Evolutionary conservation across 2,329 filamentous ascomycete genomes (phyloP), one percentile per base, ranked within the genome.

Genomic region (Juglanconis sp.): DNA sequence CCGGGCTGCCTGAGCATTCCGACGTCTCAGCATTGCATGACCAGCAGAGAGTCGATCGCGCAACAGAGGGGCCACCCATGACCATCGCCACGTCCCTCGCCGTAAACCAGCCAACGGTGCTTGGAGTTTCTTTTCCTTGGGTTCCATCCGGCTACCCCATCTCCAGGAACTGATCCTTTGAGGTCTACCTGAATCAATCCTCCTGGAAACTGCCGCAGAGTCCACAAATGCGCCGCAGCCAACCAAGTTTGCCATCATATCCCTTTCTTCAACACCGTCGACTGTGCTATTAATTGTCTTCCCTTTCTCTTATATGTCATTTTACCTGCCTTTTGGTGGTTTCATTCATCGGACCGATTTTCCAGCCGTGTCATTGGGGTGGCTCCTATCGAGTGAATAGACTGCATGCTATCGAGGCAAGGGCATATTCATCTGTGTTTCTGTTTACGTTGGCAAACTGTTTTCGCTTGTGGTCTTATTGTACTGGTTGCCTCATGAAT

Each of bases 21-120:
- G 24, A 42, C 31, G 34, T 34, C 50, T 42, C 35, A 59, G 53
- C 52, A 52, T 34, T 24, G 32, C 32, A 36, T 53, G 17, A n/a
- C 47, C n/a, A 53, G 34, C 34, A 15, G 49, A 54, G 31, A 47
- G 52, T 48, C 52, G 36, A 53, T 50, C 51, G 44, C 44, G 51
- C 51, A 38, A 60, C 40, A 56, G 40, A 24, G 17, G 17, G 55
- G 15, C 52, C 31, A 46, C 53, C 53, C 32, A 57, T 62, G 62
- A 11, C 44, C 44, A 52, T n/a, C 46, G 13, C 7, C 50, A 24
- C 38, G n/a, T 38, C 40, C 30, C 11, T 38, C 46, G 40, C 58
- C 62, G 61, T 64, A 64, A 59, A 59, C 13, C 53, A 59, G 49
- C 62, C 62, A 64, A 62, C 60, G 30, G 53, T 50, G 56, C 53